Base-by-base conservation (phyloP, 116 monocot species). In the Thalassia testudinum region DNA sequence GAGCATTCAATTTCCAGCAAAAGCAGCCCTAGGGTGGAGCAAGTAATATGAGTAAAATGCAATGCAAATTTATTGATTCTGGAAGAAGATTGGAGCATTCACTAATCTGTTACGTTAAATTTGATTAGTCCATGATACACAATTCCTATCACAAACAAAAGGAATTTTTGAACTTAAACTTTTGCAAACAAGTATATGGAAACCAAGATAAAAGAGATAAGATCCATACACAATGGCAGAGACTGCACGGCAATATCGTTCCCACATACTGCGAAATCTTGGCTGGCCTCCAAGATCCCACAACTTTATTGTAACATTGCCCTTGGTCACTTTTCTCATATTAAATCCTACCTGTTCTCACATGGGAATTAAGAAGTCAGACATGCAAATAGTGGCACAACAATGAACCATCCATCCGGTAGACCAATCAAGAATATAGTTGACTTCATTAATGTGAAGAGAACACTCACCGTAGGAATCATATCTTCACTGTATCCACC, bases 271-370 rank as follows among this genome's bases (percentile, higher is more conserved):
- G 21, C 92, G 79, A 45, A 92, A 92, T 49, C 92, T 79, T 14
- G 92, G 92, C 50, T 92, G 92, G 27, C 92, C 92, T 53, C 95
- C 95, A 74, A 95, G 84, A 82, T 95, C 92, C 92, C 92, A 92
- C 44, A 95, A 58, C 67, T 95, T 95, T 69, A 95, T 95, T 17
- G 95, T 95, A 3, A 95, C 95, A 72, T 95, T 95, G 30, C 95
- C 95, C 56, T 88, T 88, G 16, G 85, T 95, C 7, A 95, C 85
- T 63, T 95, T 95, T 66, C 76, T 87, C 95, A 95, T 95, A 69
- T 95, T 95, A 59, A 95, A 95, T 66, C 95, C 95, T 18, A 95
- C 95, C 92, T 92, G 59, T 42, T 49, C 43, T 38, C n/a, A 13
- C 45, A 45, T 45, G 15, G 15, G 45, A 45, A 43, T 21, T 16